These are phyloP conservation scores for Epichloe sp. DNA, from an alignment of 2,329 filamentous ascomycete genomes.

Conservation along the genomic window DNA sequence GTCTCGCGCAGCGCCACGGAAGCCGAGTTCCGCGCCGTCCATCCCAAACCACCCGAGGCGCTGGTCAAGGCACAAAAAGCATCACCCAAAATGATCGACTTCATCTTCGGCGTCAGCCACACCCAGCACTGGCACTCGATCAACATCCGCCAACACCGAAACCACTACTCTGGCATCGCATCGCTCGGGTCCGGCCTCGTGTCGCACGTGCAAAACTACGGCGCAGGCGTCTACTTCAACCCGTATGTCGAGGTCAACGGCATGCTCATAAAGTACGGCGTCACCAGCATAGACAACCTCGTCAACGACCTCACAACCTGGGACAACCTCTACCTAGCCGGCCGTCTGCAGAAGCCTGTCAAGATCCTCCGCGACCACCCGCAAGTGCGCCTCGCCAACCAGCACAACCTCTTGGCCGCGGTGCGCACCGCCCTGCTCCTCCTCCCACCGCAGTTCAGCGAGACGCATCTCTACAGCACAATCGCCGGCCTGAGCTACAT, in stretches of 20 bases:
- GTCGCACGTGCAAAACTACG: constrained; percentile 77
- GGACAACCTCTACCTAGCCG: constrained; percentile 93
- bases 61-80: constrained; percentile 77
- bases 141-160: constrained; percentile 74
- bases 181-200: constrained; percentile 75
- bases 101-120: constrained; percentile 91
- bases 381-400: constrained; percentile 82
- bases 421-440: constrained; percentile 80
- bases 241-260: constrained; percentile 91
- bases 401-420: constrained; percentile 87
- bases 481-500: constrained; percentile 90
- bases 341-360: constrained; percentile 89
- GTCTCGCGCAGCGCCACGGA: constrained; percentile 41
- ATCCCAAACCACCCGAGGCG: constrained; percentile 69
- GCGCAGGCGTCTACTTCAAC: constrained; percentile 95
- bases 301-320: constrained; percentile 77
- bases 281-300: constrained; percentile 85
- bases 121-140: constrained; percentile 95
- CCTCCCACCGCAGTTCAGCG: constrained; percentile 71
- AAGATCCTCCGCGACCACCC: constrained; percentile 95
- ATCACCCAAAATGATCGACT: constrained; percentile 92
- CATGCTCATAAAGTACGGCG: constrained; percentile 93
- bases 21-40: constrained; percentile 49
- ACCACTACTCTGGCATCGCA: constrained; percentile 83
- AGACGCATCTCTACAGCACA: constrained; percentile 76